Evolutionary conservation across 129 eudicot species (phyloP), one percentile per base, ranked within the genome.

Genomic region (Tanacetum coccineum): DNA sequence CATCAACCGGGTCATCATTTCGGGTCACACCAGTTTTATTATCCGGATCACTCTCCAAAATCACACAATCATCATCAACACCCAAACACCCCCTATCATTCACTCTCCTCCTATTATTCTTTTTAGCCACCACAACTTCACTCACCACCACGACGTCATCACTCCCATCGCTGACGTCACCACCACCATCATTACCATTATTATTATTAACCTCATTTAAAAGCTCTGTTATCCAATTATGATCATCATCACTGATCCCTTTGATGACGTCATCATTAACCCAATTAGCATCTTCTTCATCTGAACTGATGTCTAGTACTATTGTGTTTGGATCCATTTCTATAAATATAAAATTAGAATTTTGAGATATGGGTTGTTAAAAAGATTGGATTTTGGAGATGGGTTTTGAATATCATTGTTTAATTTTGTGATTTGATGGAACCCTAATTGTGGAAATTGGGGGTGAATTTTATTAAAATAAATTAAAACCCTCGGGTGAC

Each of bases 141-240:
- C 60, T 55, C 21, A 55, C 60, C 21, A 55, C 60, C 60, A 55
- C 60, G 32, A 55, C 60, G 21, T 55, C 60, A 55, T 55, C 59
- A 53, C 25, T 17, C 20, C 22, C 59, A 53, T 22, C 59, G 12
- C 10, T 14, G 6, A 4, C 32, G 13, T 55, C 60, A 55, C 13
- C 59, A 1, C 12, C 32, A 55, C 25, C 25, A 6, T 19, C 60
- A 55, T 8, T 5, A 36, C 60, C 21, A 55, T 55, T 13, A 18
- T 6, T 19, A n/a, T 22, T 19, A 52, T 52, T 55, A 55, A 55
- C 60, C 60, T 20, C 60, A 20, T 55, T 14, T 10, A 55, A 28
- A 55, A 55, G 60, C 28, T 55, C 60, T 3, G 60, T 28, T 9
- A 55, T 55, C 60, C 60, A 55, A 13, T 20, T 55, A 55, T 55